phyloP scores from a whole-genome alignment of 1,284 basidiomycete species.

The Phenoliferia sp. region DNA sequence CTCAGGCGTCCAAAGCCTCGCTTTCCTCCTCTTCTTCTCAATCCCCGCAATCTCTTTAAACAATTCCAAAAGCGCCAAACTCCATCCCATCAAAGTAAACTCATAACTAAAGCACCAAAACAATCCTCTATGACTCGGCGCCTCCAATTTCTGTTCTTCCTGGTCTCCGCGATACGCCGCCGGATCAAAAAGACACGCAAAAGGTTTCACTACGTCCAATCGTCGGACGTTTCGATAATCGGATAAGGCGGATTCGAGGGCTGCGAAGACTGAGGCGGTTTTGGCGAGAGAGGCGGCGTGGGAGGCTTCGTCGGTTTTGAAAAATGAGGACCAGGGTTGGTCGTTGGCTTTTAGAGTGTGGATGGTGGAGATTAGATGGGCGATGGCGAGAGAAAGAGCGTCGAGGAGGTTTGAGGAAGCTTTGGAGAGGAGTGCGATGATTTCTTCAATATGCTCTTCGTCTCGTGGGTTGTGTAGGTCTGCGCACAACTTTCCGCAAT shows the following conservation, averaged over 20 bases:
- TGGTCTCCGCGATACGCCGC: slow-evolving; percentile 30
- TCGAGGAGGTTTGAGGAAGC: slow-evolving; percentile 59
- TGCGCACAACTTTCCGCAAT: background rate
- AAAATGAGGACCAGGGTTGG: background rate
- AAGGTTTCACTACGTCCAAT: slow-evolving; percentile 63
- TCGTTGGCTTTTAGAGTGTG: slow-evolving; percentile 37
- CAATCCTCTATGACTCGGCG: slow-evolving; percentile 43
- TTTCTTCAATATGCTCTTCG: slow-evolving; percentile 51
- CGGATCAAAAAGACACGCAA: slow-evolving; percentile 57
- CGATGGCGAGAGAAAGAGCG: slow-evolving; percentile 44
- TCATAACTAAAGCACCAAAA: slow-evolving; percentile 63
- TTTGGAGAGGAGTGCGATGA: slow-evolving; percentile 53
- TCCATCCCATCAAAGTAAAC: slow-evolving; percentile 55
- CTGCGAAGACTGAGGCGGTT: slow-evolving; percentile 45
- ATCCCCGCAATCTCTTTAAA: slow-evolving; percentile 55
- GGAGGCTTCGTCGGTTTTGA: slow-evolving; percentile 3
- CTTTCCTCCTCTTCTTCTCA: slow-evolving; percentile 52
- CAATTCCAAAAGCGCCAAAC: slow-evolving; percentile 49
- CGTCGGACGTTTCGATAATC: slow-evolving; percentile 54
- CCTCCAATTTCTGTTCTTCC: background rate
- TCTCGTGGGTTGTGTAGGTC: slow-evolving; percentile 38
- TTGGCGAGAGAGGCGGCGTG: slow-evolving; percentile 38
- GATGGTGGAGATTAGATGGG: slow-evolving; percentile 35
- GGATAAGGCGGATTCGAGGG: slow-evolving; percentile 47
- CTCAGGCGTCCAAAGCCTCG: slow-evolving; percentile 63